Evolutionary conservation across 352 stramenopile species (phyloP).

Genomic region (Phytopythium cucurbitacearum): DNA sequence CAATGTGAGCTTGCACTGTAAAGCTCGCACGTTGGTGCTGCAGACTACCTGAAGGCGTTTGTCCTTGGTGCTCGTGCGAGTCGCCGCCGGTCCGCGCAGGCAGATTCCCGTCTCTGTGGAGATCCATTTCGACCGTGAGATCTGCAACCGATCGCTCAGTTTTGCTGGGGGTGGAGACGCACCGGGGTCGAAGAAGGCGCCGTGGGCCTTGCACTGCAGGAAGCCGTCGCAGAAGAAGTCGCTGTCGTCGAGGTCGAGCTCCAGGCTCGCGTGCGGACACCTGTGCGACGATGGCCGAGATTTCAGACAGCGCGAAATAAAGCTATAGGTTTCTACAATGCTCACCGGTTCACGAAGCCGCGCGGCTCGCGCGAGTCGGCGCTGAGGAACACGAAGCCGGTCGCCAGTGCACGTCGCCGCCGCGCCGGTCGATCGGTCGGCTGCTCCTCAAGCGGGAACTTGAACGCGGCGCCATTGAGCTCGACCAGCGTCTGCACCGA

Average conservation of each 20-base stretch:
- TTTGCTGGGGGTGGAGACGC: background rate
- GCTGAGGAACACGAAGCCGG: conserved; percentile 66
- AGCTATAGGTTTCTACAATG: too few relatives aligned
- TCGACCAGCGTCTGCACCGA: conserved; percentile 42
- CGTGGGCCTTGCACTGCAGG: conserved; percentile 78
- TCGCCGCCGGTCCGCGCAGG: conserved; percentile 43
- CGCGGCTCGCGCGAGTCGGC: conserved; percentile 33
- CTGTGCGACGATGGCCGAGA: conserved; percentile 7
- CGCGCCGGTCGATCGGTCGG: conserved; percentile 7
- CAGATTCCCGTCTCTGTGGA: conserved; percentile 51
- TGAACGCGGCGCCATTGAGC: conserved; percentile 41
- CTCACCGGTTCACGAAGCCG: conserved; percentile 60
- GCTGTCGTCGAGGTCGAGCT: conserved; percentile 76
- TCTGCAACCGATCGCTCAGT: background rate
- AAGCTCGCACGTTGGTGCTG: too few relatives aligned
- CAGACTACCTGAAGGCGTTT: conserved; percentile 9
- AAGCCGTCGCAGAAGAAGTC: conserved; percentile 81
- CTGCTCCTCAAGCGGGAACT: conserved; percentile 41
- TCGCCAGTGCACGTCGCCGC: conserved; percentile 27
- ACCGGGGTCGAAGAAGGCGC: conserved; percentile 75
- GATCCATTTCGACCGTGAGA: background rate
- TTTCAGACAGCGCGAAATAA: too few relatives aligned
- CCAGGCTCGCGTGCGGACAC: conserved; percentile 63
- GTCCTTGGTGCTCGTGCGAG: conserved; percentile 18
- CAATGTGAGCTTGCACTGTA: background rate